Conservation (phyloP, 1,284 basidiomycete genomes). For the Earliella scabrosa region DNA sequence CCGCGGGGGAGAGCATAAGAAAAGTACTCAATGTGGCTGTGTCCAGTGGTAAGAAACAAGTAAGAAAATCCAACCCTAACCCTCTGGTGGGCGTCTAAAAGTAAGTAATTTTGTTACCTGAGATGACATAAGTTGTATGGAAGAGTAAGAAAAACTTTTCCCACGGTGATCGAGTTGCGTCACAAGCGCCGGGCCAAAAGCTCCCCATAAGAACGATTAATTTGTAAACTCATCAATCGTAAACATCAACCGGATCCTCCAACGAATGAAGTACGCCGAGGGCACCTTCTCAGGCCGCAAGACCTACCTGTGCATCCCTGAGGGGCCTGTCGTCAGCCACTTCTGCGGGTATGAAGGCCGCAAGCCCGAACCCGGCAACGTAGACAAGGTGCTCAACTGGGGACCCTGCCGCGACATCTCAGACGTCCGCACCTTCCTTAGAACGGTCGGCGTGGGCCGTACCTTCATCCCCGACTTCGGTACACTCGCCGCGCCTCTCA, state of each 20-base stretch:
- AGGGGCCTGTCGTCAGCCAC: conserved; percentile 34
- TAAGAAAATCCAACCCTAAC: too few relatives aligned
- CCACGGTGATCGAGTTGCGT: too few relatives aligned
- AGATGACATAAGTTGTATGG: too few relatives aligned
- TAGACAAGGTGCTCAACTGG: conserved; percentile 32
- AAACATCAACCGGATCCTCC: conserved; percentile 36
- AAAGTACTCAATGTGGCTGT: too few relatives aligned
- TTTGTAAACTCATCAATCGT: too few relatives aligned
- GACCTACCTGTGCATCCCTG: conserved; percentile 9
- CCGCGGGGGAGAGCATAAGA: too few relatives aligned
- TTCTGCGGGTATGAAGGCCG: conserved; percentile 29
- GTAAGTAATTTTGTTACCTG: too few relatives aligned
- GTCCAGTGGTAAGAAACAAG: too few relatives aligned
- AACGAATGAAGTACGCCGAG: conserved; percentile 32
- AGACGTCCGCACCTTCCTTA: conserved; percentile 29
- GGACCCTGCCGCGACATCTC: conserved; percentile 19
- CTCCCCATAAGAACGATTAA: too few relatives aligned
- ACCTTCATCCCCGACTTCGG: conserved; percentile 28
- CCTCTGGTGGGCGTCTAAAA: too few relatives aligned
- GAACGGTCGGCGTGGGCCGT: conserved; percentile 24
- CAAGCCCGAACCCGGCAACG: conserved; percentile 25
- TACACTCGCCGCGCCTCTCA: conserved; percentile 19
- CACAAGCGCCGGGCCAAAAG: too few relatives aligned
- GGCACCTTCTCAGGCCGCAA: conserved; percentile 32
- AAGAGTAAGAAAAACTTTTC: too few relatives aligned